Base-by-base conservation (phyloP, 495 filamentous ascomycete species). In the Baudoinia panamericana region DNA sequence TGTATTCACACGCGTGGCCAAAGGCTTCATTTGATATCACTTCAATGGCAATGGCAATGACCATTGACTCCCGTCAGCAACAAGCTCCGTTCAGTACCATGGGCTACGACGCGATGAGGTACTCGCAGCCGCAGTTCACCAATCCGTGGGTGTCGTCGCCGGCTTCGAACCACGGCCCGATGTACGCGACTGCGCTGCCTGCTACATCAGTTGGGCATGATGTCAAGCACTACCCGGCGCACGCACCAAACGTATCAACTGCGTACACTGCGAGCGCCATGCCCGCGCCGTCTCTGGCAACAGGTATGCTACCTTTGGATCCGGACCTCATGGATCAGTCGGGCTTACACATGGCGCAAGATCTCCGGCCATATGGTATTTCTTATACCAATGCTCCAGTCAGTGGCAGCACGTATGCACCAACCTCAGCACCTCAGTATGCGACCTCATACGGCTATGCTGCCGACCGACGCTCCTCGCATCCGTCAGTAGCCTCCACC, bases 1-100 rank as follows among this genome's bases (percentile, higher is more conserved):
- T 41, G 3, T 18, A n/a, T 7, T n/a, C n/a, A n/a, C n/a, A n/a
- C n/a, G n/a, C n/a, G n/a, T n/a, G n/a, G n/a, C n/a, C n/a, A n/a
- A n/a, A n/a, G n/a, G n/a, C n/a, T n/a, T n/a, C n/a, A n/a, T n/a
- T n/a, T n/a, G n/a, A n/a, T n/a, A n/a, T n/a, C n/a, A n/a, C 17
- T 7, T 30, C 84, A 75, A 84, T 82, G 68, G 80, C 92, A 76
- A 84, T 88, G 65, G 76, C 90, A 64, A 76, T 59, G 79, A 68
- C 57, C 71, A 87, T 63, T 81, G 82, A 68, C 84, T 82, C 67
- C 69, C 72, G 35, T 78, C 84, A 63, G 76, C 48, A 51, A 27
- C 17, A 25, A 22, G 22, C 31, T 17, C 43, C 30, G 8, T 36
- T 83, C 66, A 73, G 72, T 50, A 43, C 34, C 43, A 73, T 88